Evolutionary conservation across 2,329 filamentous ascomycete genomes (phyloP), one percentile per base, ranked within the genome.

Genomic region (Penicillium sumatraense): DNA sequence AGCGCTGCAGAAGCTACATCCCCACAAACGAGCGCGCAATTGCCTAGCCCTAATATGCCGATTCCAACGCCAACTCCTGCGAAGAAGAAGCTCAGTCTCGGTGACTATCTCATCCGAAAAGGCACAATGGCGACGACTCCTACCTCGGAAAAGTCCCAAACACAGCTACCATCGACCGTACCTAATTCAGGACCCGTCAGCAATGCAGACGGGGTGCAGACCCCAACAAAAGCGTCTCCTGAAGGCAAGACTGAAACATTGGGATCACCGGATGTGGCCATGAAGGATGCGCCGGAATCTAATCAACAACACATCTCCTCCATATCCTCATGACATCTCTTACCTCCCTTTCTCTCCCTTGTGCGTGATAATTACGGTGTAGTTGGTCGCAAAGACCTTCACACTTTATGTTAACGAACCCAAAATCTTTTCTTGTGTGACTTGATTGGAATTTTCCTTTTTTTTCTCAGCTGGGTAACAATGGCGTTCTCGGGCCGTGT

Each of bases 81-180:
- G 16, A 80, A 80, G 66, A 81, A 81, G 65, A 81, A 81, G 58
- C 70, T 81, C 45, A 81, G 77, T 59, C 63, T 81, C 18, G 78
- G 78, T 41, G 79, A 81, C 59, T 81, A 81, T 58, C 71, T 80
- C 51, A 78, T 71, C 47, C 73, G 75, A 49, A 71, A 75, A 48
- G 72, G 72, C 10, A 76, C 73, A 16, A 61, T 76, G 57, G 23
- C 51, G 40, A 66, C 69, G 13, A 75, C 76, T 0, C 75, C 76
- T 6, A 72, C 72, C 0, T 66, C 69, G 5, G 77, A 80, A 52
- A 80, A 77, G 56, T 52, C 66, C n/a, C 74, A 71, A 36, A 49
- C 60, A 3, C 70, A 71, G 21, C 69, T 65, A 44, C 63, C 66
- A 16, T 66, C 65, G 3, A 47, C 55, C 4, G 41, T 53, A 45